Evolutionary conservation across 768 basidiomycete genomes (phyloP).

Genomic region (Termitomyces sp.): DNA sequence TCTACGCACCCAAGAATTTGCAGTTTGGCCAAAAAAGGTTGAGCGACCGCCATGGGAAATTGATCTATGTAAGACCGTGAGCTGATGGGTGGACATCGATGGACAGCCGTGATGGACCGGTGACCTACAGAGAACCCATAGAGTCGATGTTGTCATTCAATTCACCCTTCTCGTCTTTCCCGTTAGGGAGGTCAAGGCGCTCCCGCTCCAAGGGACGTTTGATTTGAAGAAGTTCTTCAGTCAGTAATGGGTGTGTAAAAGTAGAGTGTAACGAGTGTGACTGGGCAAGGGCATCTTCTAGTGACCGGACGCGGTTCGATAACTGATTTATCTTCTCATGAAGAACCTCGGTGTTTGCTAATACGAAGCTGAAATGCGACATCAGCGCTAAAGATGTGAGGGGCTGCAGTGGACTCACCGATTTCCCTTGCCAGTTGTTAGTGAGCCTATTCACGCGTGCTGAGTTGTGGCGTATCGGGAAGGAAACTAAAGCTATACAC

Average conservation of each 20-base stretch:
- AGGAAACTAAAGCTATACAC: conserved; percentile 8
- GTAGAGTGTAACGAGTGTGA: conserved; percentile 45
- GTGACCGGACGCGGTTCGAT: conserved; percentile 56
- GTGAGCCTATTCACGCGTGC: conserved; percentile 41
- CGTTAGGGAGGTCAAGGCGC: conserved; percentile 33
- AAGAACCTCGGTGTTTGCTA: conserved; percentile 66
- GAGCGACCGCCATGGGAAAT: conserved; percentile 60
- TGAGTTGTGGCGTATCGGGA: conserved; percentile 9
- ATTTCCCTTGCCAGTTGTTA: conserved; percentile 74
- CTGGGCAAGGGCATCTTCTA: conserved; percentile 64
- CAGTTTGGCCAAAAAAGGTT: conserved; percentile 62
- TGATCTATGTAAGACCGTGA: conserved; percentile 36
- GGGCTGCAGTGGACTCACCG: conserved; percentile 33
- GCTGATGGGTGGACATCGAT: no score
- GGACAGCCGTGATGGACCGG: conserved; percentile 10
- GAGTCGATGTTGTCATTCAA: conserved; percentile 56
- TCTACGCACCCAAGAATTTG: conserved; percentile 61
- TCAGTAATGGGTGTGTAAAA: conserved; percentile 55
- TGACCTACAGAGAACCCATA: conserved; percentile 57
- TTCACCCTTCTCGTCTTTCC: conserved; percentile 43
- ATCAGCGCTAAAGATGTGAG: neutral
- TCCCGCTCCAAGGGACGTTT: conserved; percentile 68
- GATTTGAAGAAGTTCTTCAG: conserved; percentile 58
- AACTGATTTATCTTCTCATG: conserved; percentile 66
- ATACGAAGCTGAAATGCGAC: conserved; percentile 48